Percentiles rank a stretch among this genome's conserved stretches.
Evolutionary conservation across 1,284 basidiomycete genomes (phyloP).

Genomic region (Puccinia novopanici): DNA sequence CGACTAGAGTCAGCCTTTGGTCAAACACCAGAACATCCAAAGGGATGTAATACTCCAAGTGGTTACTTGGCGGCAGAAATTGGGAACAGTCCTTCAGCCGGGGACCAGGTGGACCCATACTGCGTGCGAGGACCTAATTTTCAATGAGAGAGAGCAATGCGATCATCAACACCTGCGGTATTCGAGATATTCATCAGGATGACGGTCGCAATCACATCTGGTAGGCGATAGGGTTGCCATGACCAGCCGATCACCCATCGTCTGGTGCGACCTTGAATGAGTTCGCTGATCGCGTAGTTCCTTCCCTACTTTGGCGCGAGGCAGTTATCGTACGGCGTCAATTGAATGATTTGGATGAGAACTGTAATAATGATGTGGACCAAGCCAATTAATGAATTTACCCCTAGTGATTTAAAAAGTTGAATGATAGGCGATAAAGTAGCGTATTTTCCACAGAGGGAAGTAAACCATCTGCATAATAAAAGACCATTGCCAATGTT

Average conservation of each 20-base stretch:
- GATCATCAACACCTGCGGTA: not conserved
- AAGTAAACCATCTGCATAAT: constrained; percentile 86
- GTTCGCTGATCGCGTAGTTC: constrained; percentile 81
- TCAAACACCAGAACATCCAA: not conserved
- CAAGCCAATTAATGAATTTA: constrained; percentile 58
- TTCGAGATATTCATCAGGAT: constrained; percentile 1
- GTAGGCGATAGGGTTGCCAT: constrained; percentile 67
- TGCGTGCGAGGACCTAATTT: constrained; percentile 4
- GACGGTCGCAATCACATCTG: constrained; percentile 69
- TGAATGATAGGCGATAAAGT: constrained; percentile 70
- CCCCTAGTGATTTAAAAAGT: constrained; percentile 65
- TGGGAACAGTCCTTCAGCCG: constrained; percentile 20
- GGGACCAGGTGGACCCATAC: not conserved
- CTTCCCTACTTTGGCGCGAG: constrained; percentile 65
- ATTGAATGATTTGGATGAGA: not conserved
- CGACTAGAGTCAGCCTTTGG: not conserved
- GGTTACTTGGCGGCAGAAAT: constrained; percentile 32
- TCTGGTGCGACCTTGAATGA: constrained; percentile 78
- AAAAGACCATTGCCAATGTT: not conserved
- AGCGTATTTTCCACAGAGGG: constrained; percentile 81
- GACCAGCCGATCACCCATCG: constrained; percentile 91
- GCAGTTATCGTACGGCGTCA: not conserved
- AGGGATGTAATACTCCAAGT: constrained; percentile 38
- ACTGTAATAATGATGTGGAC: not conserved
- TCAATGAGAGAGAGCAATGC: not conserved